Conservation (phyloP, 495 filamentous ascomycete species). For the Letharia lupina region DNA sequence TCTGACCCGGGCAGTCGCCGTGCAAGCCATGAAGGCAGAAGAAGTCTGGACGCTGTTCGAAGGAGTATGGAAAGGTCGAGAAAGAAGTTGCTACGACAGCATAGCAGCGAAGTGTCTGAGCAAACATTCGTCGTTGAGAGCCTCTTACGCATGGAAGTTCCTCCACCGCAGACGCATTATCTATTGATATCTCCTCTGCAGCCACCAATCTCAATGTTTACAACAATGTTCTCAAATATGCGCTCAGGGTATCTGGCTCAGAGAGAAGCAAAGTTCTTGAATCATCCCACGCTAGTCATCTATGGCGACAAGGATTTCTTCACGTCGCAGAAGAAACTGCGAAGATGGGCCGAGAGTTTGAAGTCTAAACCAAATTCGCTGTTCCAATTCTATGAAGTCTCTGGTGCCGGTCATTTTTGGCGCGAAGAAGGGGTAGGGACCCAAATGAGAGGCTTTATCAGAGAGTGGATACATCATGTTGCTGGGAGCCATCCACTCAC, state of each 20-base stretch:
- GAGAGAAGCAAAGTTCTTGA: conserved; percentile 39
- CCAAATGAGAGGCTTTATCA: conserved; percentile 41
- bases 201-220: conserved; percentile 50
- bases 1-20: conserved; percentile 14
- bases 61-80: conserved; percentile 22
- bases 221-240: conserved; percentile 45
- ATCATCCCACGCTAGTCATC: conserved; percentile 57
- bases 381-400: conserved; percentile 51
- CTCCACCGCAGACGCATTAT: conserved; percentile 46
- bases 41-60: conserved; percentile 24
- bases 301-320: conserved; percentile 78
- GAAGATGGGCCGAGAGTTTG: conserved; percentile 60
- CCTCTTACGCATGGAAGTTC: conserved; percentile 12
- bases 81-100: conserved; percentile 1
- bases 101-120: conserved; percentile 7
- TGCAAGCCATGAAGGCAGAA: conserved; percentile 19
- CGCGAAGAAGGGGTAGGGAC: conserved; percentile 51
- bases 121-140: conserved; percentile 5
- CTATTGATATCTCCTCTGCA: conserved; percentile 75
- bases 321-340: conserved; percentile 57
- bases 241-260: conserved; percentile 24
- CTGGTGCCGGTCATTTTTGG: conserved; percentile 80
- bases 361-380: conserved; percentile 27
- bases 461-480: conserved; percentile 35
- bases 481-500: background rate